Conservation (phyloP, 2,329 filamentous ascomycete species). For the Botrytis pseudocinerea region DNA sequence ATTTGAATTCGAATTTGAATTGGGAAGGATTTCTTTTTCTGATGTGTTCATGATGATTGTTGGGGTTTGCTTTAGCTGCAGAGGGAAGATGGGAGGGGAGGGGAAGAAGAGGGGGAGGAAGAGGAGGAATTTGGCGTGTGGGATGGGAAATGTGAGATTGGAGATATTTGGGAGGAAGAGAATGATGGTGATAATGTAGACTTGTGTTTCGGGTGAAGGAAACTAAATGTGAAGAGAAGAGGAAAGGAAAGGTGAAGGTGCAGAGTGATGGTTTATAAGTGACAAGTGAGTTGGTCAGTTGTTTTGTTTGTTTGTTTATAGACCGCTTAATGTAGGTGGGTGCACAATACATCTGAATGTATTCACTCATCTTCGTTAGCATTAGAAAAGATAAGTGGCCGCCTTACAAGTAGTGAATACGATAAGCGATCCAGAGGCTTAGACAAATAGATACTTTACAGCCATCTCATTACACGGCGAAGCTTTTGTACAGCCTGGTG, state of each 20-base stretch:
- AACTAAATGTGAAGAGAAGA: no score
- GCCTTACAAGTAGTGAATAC: neutral
- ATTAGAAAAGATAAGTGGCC: neutral
- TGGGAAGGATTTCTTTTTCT: neutral
- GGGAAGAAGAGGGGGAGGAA: no score
- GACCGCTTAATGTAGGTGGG: no score
- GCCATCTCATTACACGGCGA: neutral
- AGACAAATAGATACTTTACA: neutral
- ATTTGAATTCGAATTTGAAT: no score
- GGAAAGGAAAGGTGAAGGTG: no score
- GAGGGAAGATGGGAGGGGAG: neutral
- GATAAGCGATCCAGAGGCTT: neutral
- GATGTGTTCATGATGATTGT: neutral
- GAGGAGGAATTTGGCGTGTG: neutral
- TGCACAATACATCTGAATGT: neutral
- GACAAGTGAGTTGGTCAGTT: no score
- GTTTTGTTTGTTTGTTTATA: no score
- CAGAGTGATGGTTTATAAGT: no score
- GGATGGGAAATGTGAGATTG: neutral
- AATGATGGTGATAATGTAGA: neutral
- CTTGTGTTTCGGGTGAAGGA: no score
- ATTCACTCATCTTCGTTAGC: neutral
- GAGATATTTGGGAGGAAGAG: neutral
- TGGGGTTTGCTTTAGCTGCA: neutral
- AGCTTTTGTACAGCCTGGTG: neutral